A percentile compares a stretch with the other conserved stretches of the same genome.
Evolutionary conservation across 345 rosid genomes (phyloP).

Genomic region (Geranium brycei): DNA sequence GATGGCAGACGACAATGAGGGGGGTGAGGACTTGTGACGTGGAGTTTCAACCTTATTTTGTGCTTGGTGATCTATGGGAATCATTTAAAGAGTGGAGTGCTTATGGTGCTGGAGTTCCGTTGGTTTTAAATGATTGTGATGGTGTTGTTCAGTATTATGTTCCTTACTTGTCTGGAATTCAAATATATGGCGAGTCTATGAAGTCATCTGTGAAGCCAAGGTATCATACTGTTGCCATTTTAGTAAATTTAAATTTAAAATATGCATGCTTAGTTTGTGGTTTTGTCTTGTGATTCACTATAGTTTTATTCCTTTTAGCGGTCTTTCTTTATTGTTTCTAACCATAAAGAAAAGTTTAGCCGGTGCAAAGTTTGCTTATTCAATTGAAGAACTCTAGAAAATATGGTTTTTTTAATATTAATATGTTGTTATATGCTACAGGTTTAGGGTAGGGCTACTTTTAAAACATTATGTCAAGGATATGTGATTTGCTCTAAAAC

Average conservation of each 20-base stretch:
- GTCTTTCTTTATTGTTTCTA: no score
- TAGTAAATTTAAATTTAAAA: not conserved
- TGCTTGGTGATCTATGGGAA: constrained; percentile 68
- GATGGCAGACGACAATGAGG: constrained; percentile 27
- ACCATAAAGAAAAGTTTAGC: no score
- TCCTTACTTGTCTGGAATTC: constrained; percentile 85
- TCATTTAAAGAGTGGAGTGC: constrained; percentile 84
- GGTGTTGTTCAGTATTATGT: constrained; percentile 74
- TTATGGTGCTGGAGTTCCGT: constrained; percentile 71
- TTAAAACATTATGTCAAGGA: no score
- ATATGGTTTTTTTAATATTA: no score
- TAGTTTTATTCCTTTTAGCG: no score
- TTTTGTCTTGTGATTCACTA: not conserved
- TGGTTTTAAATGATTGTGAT: constrained; percentile 46
- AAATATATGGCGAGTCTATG: constrained; percentile 41
- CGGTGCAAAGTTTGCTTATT: no score
- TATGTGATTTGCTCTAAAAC: no score
- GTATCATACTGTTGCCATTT: constrained; percentile 12
- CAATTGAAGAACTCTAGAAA: no score
- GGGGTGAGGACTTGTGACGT: constrained; percentile 36
- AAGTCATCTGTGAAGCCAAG: constrained; percentile 23
- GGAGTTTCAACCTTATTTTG: constrained; percentile 43
- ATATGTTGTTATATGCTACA: no score
- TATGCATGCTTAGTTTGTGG: not conserved
- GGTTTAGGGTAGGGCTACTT: no score